A percentile compares a stretch with the other conserved stretches of the same genome.
Conservation (phyloP, 2,329 filamentous ascomycete species). For the Ustulina deusta region DNA sequence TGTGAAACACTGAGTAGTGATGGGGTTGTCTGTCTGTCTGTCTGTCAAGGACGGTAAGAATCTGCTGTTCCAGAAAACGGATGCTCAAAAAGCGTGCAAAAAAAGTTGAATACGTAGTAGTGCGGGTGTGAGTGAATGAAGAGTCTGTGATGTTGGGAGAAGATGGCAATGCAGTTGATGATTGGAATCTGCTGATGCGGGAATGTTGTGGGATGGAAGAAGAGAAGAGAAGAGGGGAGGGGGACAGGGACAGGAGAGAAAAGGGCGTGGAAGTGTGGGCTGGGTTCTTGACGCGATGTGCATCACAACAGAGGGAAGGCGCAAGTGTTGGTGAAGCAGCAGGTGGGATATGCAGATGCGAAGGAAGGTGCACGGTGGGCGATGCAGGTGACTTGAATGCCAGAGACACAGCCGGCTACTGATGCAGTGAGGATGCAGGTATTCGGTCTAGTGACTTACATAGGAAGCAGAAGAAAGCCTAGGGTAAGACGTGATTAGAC, state of each 20-base stretch:
- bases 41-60: constrained; percentile 45
- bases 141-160: constrained; percentile 44
- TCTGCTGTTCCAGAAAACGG: constrained; percentile 51
- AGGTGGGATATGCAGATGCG: constrained; percentile 7
- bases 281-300: constrained; percentile 9
- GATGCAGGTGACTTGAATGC: not conserved
- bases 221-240: constrained; percentile 28
- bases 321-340: not conserved
- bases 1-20: constrained; percentile 31
- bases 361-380: constrained; percentile 24
- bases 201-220: constrained; percentile 39
- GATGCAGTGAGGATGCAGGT: not conserved
- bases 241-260: constrained; percentile 19
- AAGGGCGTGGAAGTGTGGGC: constrained; percentile 17
- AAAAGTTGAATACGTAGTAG: constrained; percentile 42
- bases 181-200: constrained; percentile 41
- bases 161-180: constrained; percentile 45
- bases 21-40: constrained; percentile 31
- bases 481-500: not conserved
- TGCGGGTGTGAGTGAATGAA: constrained; percentile 35
- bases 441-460: constrained; percentile 2
- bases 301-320: constrained; percentile 22
- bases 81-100: constrained; percentile 52
- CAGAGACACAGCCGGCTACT: not conserved
- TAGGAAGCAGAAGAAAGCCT: not conserved